These are phyloP conservation scores for Raffaelea deltoideospora DNA, from an alignment of 2,329 filamentous ascomycete species.

Conservation along the genomic window DNA sequence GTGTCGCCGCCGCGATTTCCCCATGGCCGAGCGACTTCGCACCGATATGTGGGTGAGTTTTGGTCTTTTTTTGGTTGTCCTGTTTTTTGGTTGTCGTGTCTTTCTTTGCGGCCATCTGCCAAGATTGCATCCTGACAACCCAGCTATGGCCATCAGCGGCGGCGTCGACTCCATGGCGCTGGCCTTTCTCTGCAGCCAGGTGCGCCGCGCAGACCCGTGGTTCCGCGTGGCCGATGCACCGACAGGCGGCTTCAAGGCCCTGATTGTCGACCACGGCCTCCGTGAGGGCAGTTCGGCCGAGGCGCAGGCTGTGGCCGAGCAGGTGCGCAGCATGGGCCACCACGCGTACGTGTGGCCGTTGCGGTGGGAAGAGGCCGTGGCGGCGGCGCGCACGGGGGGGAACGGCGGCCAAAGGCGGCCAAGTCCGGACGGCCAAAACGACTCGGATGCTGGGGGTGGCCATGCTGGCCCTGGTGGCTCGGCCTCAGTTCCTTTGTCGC, in stretches of 20 bases:
- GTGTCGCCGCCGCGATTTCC: conserved; percentile 32
- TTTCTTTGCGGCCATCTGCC: too few species aligned
- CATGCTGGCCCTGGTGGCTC: too few species aligned
- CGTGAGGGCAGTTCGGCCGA: conserved; percentile 37
- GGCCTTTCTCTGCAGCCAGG: conserved; percentile 51
- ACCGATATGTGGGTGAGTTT: conserved; percentile 13
- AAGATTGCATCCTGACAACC: too few species aligned
- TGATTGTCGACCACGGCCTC: conserved; percentile 43
- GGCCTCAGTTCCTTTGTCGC: too few species aligned
- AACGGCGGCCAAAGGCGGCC: not conserved
- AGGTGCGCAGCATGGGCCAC: conserved; percentile 21
- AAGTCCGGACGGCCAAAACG: too few species aligned
- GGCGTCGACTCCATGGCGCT: conserved; percentile 98
- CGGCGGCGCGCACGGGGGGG: conserved; percentile 7
- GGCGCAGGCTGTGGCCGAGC: conserved; percentile 28
- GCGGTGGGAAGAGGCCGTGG: conserved; percentile 30
- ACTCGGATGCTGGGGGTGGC: too few species aligned
- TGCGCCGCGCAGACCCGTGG: conserved; percentile 18
- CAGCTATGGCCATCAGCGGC: conserved; percentile 73
- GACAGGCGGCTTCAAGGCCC: conserved; percentile 22
- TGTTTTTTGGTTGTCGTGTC: not conserved
- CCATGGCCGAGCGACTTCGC: conserved; percentile 16
- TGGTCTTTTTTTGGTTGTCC: not conserved
- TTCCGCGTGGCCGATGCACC: conserved; percentile 30
- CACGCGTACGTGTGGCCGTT: conserved; percentile 16